Percentiles rank a stretch among this genome's conserved stretches.
Conservation (phyloP, 805 yeast genomes). For the Peterozyma xylosa region DNA sequence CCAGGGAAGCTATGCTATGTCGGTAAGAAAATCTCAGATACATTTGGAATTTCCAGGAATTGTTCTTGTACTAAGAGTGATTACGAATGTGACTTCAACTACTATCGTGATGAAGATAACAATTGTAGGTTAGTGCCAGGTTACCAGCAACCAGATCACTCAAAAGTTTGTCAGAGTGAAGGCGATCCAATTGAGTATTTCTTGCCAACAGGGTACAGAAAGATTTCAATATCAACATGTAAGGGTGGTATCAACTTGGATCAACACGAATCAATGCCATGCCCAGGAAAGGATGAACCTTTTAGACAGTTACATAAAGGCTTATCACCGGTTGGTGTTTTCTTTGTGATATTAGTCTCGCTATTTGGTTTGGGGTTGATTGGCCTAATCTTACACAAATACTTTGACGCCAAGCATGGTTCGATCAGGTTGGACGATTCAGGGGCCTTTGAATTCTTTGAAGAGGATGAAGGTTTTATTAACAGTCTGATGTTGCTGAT, state of each 20-base stretch:
- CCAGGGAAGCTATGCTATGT: constrained; percentile 63
- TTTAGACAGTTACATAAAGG: constrained; percentile 43
- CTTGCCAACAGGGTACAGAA: constrained; percentile 83
- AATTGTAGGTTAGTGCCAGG: constrained; percentile 79
- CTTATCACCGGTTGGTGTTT: constrained; percentile 28
- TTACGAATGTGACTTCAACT: constrained; percentile 88
- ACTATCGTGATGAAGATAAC: constrained; percentile 45
- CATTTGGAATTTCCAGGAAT: constrained; percentile 48
- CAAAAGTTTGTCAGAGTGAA: constrained; percentile 46
- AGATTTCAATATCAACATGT: constrained; percentile 76
- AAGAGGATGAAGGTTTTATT: constrained; percentile 4
- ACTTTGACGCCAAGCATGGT: constrained; percentile 45
- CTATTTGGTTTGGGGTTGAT: constrained; percentile 50
- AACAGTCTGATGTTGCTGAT: too few relatives aligned
- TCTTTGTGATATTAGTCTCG: constrained; percentile 32
- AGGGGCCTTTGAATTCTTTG: constrained; percentile 28
- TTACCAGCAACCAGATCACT: constrained; percentile 54
- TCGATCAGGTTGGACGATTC: constrained; percentile 76
- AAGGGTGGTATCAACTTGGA: constrained; percentile 69
- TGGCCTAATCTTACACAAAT: constrained; percentile 29
- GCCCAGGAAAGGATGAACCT: constrained; percentile 78
- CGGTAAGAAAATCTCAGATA: constrained; percentile 45
- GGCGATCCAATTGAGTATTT: constrained; percentile 61
- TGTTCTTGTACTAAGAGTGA: constrained; percentile 82
- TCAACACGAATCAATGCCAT: constrained; percentile 49